A percentile compares a stretch with the other conserved stretches of the same genome.
Evolutionary conservation across 2,329 filamentous ascomycete genomes (phyloP).

Genomic region (Colletotrichum sp.): DNA sequence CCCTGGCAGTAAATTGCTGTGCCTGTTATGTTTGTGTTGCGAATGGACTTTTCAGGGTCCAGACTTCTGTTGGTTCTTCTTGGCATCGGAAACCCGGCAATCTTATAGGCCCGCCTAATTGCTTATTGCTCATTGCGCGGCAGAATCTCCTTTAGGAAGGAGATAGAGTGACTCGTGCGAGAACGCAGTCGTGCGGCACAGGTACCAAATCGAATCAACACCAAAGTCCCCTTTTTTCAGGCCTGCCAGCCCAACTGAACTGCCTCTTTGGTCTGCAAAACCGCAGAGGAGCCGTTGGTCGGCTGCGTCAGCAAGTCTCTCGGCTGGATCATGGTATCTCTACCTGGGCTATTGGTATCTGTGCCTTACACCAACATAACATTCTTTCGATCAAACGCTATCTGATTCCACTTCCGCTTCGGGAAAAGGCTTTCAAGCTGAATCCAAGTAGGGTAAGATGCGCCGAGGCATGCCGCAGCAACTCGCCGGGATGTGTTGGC

Average conservation of each 20-base stretch:
- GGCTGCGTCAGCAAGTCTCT: not conserved
- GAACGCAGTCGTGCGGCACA: not conserved
- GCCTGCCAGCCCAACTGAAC: not conserved
- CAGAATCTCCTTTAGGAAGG: not conserved
- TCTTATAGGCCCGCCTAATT: not conserved
- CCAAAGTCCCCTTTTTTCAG: not conserved
- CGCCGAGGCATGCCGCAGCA: not conserved
- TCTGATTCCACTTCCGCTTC: not conserved
- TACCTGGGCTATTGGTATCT: not conserved
- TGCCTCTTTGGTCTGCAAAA: not conserved
- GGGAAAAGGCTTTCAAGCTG: not conserved
- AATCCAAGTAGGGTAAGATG: not conserved
- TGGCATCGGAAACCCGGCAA: not conserved
- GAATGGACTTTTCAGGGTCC: not conserved
- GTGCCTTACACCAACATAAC: not conserved
- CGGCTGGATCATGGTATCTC: not conserved
- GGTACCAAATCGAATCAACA: not conserved
- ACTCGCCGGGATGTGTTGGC: not conserved
- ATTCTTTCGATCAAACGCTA: not conserved
- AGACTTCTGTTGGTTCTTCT: not conserved
- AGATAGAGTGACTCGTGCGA: not conserved
- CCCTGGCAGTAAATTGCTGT: not conserved
- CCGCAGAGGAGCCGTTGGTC: not conserved
- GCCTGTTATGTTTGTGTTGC: not conserved
- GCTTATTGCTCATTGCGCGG: not conserved